Evolutionary conservation across 2,329 filamentous ascomycete species (phyloP).

Genomic region (Cytospora piceae): DNA sequence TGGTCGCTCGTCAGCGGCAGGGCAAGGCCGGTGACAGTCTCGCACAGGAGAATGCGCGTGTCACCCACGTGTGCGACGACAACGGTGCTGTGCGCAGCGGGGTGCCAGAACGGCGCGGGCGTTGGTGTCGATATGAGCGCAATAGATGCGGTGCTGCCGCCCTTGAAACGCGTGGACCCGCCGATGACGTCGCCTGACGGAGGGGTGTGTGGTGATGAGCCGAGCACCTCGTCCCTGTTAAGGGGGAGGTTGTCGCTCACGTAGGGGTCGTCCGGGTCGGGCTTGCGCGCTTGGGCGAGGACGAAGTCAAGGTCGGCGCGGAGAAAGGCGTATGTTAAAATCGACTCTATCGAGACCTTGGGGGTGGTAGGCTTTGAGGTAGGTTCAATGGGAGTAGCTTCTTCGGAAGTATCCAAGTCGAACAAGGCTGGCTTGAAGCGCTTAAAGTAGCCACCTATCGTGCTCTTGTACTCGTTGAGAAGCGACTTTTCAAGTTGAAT

Average conservation of each 20-base stretch:
- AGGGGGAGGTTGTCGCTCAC: slow-evolving; percentile 72
- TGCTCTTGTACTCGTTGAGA: slow-evolving; percentile 76
- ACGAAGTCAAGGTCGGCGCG: slow-evolving; percentile 95
- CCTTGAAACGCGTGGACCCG: slow-evolving; percentile 79
- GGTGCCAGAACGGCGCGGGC: slow-evolving; percentile 93
- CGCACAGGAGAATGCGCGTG: slow-evolving; percentile 86
- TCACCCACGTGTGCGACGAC: slow-evolving; percentile 92
- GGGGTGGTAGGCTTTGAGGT: slow-evolving; percentile 19
- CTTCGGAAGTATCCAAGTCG: slow-evolving; percentile 41
- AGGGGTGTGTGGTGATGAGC: slow-evolving; percentile 56
- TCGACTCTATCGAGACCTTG: slow-evolving; percentile 68
- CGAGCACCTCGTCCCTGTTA: slow-evolving; percentile 83
- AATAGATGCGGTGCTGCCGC: slow-evolving; percentile 89
- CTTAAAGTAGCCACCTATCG: slow-evolving; percentile 92
- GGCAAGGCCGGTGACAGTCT: slow-evolving; percentile 79
- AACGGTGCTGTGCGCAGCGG: slow-evolving; percentile 79
- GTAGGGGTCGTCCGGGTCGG: slow-evolving; percentile 71
- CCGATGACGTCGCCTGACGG: slow-evolving; percentile 69
- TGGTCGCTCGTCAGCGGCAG: slow-evolving; percentile 87
- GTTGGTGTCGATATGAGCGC: slow-evolving; percentile 92
- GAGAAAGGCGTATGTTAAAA: slow-evolving; percentile 90
- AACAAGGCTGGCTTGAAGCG: slow-evolving; percentile 87
- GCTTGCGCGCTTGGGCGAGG: slow-evolving; percentile 81
- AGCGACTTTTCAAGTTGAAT: slow-evolving; percentile 71
- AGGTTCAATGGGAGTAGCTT: slow-evolving; percentile 32